Evolutionary conservation across 768 basidiomycete genomes (phyloP), one percentile per base, ranked within the genome.

Genomic region (Amanita brunnescens): DNA sequence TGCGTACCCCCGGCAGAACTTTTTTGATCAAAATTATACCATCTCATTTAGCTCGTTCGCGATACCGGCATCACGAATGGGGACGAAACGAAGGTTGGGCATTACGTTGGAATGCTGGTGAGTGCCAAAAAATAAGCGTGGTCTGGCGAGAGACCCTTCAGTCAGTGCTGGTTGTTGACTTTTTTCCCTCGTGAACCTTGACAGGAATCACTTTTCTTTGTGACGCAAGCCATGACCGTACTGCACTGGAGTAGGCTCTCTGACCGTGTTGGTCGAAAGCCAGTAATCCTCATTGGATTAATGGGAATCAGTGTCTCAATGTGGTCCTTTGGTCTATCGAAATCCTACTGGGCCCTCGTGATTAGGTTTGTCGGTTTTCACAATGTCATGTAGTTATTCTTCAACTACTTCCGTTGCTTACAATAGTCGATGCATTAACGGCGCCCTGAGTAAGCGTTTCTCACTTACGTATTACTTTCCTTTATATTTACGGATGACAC

Each of bases 31-130:
- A 2, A 12, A 16, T 6, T 9, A 8, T 33, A 48, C 13, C 5
- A 20, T 2, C 47, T 34, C 20, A 21, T 18, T 37, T 47, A 85
- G 85, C 69, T 84, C 23, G 77, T 83, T 49, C 78, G 80, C 18
- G 79, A 80, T 59, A 70, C 83, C 50, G 84, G 82, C 6, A 72
- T 87, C 8, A 85, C 85, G 20, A 66, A 80, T 55, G 85, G 85
- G 16, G 77, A 86, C 58, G 82, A 88, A 59, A 77, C 77, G 2
- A 71, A 75, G 55, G 82, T 89, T 9, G 86, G 84, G 40, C 82
- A 86, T 61, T 87, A 87, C 66, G 86, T 86, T 45, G 87, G 86
- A 16, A 57, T 87, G 9, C 68, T 90, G 75, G 87, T 86, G 21
- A n/a, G n/a, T n/a, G n/a, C n/a, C n/a, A n/a, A n/a, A n/a, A n/a